A percentile compares a stretch with the other conserved stretches of the same genome.
phyloP scores from a whole-genome alignment of 768 basidiomycete species.

The Mycena capillaripes region DNA sequence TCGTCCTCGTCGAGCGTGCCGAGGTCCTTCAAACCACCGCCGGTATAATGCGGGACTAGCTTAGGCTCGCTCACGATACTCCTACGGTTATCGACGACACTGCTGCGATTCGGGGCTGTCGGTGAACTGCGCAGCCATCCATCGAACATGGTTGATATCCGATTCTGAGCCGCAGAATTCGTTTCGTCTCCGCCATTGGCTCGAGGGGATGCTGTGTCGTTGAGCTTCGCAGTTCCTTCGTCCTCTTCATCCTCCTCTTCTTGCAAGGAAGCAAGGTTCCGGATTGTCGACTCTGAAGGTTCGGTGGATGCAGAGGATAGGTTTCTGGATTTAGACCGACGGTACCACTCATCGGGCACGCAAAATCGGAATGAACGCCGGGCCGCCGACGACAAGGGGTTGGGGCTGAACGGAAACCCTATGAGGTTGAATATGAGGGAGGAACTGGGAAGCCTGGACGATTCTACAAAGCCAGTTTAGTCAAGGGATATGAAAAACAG shows the following conservation, averaged over 20 bases:
- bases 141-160: conserved; percentile 77
- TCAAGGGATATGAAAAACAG: not conserved
- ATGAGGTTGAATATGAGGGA: conserved; percentile 60
- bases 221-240: conserved; percentile 74
- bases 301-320: conserved; percentile 60
- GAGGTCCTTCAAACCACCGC: conserved; percentile 43
- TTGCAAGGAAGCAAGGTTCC: conserved; percentile 62
- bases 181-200: conserved; percentile 17
- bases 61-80: conserved; percentile 79
- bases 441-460: conserved; percentile 59
- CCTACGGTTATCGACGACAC: conserved; percentile 60
- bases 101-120: conserved; percentile 50
- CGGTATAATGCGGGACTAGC: conserved; percentile 63
- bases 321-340: conserved; percentile 71
- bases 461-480: conserved; percentile 51
- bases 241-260: conserved; percentile 60
- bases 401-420: conserved; percentile 53
- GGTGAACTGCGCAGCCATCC: conserved; percentile 67
- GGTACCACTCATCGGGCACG: conserved; percentile 87
- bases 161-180: conserved; percentile 55
- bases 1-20: conserved; percentile 50
- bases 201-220: conserved; percentile 24
- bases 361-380: conserved; percentile 71
- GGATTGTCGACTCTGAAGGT: conserved; percentile 67
- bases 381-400: conserved; percentile 57